Evolutionary conservation across 805 yeast genomes (phyloP), one percentile per base, ranked within the genome.

Genomic region (Yamadazyma takamatsuzukensis): DNA sequence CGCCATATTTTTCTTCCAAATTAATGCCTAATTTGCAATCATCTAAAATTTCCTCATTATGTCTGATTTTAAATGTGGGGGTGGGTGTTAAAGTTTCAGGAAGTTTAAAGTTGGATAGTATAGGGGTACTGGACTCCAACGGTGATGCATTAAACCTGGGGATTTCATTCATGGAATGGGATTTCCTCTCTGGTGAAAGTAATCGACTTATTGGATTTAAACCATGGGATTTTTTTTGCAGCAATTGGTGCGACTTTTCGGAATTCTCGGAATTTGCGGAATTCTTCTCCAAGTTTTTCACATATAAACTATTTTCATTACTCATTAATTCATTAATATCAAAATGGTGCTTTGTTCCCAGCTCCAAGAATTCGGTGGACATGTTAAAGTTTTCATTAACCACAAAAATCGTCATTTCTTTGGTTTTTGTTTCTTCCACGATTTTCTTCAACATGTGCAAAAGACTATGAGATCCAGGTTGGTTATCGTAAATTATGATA

Each of bases 21-120:
- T 46, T 31, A 21, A 36, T 33, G 2, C 44, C 44, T 1, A 77
- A 63, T 2, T 48, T 38, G 21, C 61, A 47, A 3, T 72, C 63
- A 3, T 72, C 73, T 30, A 37, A 59, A 61, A 10, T 52, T 43
- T 79, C 83, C 47, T 79, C 85, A 39, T 77, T 74, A 33, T 66
- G 71, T 34, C 63, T 69, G 21, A 74, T 56, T 29, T 59, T 43
- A 70, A 78, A 41, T 14, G 58, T 36, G 6, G 34, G 39, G 3
- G 37, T 17, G 1, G 16, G 6, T 2, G 11, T 21, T 6, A 26
- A 3, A 5, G 30, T 11, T 3, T 30, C 61, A 1, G 85, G 85
- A 21, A 79, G 59, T 21, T 64, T 61, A 45, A 79, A 79, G 43
- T 76, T 72, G 3, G 80, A 67, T 17, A 74, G 53, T 1, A 64